Percentiles rank a stretch among this genome's conserved stretches.
Conservation (phyloP, 352 stramenopile genomes). For the Pythium phragmiticola region DNA sequence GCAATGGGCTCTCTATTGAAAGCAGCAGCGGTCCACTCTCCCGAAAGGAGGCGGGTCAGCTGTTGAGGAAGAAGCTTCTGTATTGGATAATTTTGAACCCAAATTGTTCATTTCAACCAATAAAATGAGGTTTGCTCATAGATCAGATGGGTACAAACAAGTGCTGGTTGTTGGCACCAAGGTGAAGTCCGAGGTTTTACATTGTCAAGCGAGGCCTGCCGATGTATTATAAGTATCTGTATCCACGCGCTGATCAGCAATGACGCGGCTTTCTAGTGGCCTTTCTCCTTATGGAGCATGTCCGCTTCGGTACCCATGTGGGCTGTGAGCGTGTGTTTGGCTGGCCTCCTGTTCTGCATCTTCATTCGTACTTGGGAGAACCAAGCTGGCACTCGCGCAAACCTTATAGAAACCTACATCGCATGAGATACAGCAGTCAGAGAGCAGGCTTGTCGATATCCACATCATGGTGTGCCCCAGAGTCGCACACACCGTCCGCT, state of each 20-base stretch:
- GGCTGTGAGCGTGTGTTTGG: too few relatives aligned
- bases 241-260: too few relatives aligned
- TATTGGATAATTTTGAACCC: not conserved
- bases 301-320: not conserved
- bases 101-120: conserved; percentile 4
- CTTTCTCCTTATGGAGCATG: not conserved
- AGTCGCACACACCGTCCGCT: conserved; percentile 25
- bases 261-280: too few relatives aligned
- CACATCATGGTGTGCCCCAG: not conserved
- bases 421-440: not conserved
- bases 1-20: too few relatives aligned
- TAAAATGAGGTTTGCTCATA: not conserved
- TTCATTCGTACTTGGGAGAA: not conserved
- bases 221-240: too few relatives aligned
- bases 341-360: not conserved
- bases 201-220: too few relatives aligned
- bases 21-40: not conserved
- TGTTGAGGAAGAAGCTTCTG: not conserved
- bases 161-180: too few relatives aligned
- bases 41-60: not conserved
- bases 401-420: conserved; percentile 15
- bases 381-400: not conserved
- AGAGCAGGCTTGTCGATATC: too few relatives aligned
- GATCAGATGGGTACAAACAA: not conserved
- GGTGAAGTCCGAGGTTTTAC: too few relatives aligned